Evolutionary conservation across 1,284 basidiomycete genomes (phyloP).

Genomic region (Cerrena zonata): DNA sequence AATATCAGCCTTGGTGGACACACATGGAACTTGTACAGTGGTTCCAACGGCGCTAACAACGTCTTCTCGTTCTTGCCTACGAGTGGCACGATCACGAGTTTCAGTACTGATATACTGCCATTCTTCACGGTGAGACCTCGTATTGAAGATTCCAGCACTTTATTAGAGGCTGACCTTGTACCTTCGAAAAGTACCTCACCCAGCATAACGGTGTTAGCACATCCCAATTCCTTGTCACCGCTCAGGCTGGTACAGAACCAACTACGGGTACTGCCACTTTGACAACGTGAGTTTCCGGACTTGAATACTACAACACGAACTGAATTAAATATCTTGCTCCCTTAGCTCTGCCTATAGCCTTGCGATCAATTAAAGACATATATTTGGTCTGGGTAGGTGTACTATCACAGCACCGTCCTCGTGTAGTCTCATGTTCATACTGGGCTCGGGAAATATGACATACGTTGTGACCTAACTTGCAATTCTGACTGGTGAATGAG

Average conservation of each 20-base stretch:
- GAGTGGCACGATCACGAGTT: slow-evolving; percentile 40
- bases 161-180: neutral
- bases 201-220: slow-evolving; percentile 38
- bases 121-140: slow-evolving; percentile 44
- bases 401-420: too few species aligned
- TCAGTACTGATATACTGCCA: slow-evolving; percentile 48
- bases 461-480: too few species aligned
- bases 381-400: neutral
- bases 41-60: slow-evolving; percentile 52
- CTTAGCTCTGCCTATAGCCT: slow-evolving; percentile 39
- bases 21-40: slow-evolving; percentile 55
- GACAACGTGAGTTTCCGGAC: slow-evolving; percentile 37
- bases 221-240: slow-evolving; percentile 47
- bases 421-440: neutral
- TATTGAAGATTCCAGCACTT: slow-evolving; percentile 19
- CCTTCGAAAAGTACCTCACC: slow-evolving; percentile 44
- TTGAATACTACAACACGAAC: neutral
- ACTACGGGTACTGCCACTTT: slow-evolving; percentile 51
- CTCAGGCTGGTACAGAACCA: slow-evolving; percentile 53
- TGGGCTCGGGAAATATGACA: too few species aligned
- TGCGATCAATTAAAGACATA: slow-evolving; percentile 30
- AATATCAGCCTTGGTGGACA: slow-evolving; percentile 44
- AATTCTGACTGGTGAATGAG: too few species aligned
- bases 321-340: neutral
- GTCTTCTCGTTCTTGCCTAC: slow-evolving; percentile 61